Conservation (phyloP, 768 basidiomycete genomes). For the Omphalotus guepiniiformis region DNA sequence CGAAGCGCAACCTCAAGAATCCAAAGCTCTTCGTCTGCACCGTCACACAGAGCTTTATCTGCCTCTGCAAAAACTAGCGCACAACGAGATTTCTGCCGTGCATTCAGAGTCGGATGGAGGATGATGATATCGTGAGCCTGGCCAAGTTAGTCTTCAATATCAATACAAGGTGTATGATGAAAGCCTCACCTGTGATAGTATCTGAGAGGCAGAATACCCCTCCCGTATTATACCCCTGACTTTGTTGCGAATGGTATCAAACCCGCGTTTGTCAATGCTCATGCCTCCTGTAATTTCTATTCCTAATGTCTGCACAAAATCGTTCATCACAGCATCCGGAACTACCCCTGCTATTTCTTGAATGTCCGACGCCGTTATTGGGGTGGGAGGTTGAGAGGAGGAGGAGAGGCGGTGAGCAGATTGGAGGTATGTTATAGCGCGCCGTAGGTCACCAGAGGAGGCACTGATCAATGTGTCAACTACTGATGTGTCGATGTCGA, state of each 20-base stretch:
- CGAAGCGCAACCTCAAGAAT: slow-evolving; percentile 83
- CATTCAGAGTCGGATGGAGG: slow-evolving; percentile 74
- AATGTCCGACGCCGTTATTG: slow-evolving; percentile 74
- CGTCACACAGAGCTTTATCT: slow-evolving; percentile 94
- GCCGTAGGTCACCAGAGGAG: slow-evolving; percentile 90
- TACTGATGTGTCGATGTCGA: slow-evolving; percentile 54
- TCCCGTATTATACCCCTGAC: slow-evolving; percentile 79
- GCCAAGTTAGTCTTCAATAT: slow-evolving; percentile 11
- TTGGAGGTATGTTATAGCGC: slow-evolving; percentile 96
- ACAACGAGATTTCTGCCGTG: slow-evolving; percentile 75
- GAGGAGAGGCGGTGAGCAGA: slow-evolving; percentile 87
- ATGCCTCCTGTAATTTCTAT: slow-evolving; percentile 55
- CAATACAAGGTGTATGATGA: slow-evolving; percentile 3
- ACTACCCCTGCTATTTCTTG: slow-evolving; percentile 98
- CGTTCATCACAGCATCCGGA: slow-evolving; percentile 64
- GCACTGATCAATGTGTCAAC: slow-evolving; percentile 70
- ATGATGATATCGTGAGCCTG: slow-evolving; percentile 91
- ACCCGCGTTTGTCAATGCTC: slow-evolving; percentile 45
- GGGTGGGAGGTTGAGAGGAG: slow-evolving; percentile 65
- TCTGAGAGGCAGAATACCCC: slow-evolving; percentile 90
- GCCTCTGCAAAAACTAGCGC: slow-evolving; percentile 89
- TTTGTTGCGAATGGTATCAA: slow-evolving; percentile 60
- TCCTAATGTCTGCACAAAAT: slow-evolving; percentile 69
- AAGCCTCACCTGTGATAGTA: slow-evolving; percentile 73
- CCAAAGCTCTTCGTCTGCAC: slow-evolving; percentile 97